phyloP scores from a whole-genome alignment of 208 protist species.

The Endotrypanum monterogeii region DNA sequence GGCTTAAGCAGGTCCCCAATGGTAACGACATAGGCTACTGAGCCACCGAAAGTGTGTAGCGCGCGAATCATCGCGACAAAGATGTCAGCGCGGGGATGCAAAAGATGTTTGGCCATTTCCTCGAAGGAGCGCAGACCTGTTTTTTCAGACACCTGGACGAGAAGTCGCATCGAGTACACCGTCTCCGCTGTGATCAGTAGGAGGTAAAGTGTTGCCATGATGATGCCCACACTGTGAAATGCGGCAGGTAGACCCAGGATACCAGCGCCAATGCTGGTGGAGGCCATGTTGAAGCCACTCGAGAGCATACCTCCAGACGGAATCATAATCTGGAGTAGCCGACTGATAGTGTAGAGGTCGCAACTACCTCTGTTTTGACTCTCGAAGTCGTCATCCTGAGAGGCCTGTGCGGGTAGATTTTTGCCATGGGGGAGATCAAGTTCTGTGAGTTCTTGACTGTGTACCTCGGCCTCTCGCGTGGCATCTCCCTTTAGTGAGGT shows the following conservation, averaged over 20 bases:
- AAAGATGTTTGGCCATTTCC: slow-evolving; percentile 37
- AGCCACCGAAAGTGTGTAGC: slow-evolving; percentile 40
- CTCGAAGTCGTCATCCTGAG: neutral
- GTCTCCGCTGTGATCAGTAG: slow-evolving; percentile 34
- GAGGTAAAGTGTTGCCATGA: slow-evolving; percentile 37
- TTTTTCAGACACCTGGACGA: slow-evolving; percentile 35
- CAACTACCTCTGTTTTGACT: neutral
- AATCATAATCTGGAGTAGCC: slow-evolving; percentile 30
- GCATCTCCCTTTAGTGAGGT: neutral
- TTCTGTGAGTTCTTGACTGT: neutral
- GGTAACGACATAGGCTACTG: slow-evolving; percentile 53
- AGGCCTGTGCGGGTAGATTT: neutral
- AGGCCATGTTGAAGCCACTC: slow-evolving; percentile 46
- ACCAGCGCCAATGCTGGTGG: slow-evolving; percentile 46
- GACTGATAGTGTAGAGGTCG: slow-evolving; percentile 4
- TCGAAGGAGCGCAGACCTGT: slow-evolving; percentile 38
- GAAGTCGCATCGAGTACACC: slow-evolving; percentile 48
- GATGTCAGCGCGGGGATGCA: slow-evolving; percentile 17
- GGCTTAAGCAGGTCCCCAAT: slow-evolving; percentile 50
- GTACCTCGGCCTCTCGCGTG: neutral
- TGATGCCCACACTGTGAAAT: slow-evolving; percentile 40
- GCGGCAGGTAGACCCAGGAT: slow-evolving; percentile 30
- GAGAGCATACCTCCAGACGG: slow-evolving; percentile 45
- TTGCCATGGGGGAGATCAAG: neutral
- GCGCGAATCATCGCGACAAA: slow-evolving; percentile 36